Conservation (phyloP, 495 filamentous ascomycete genomes). For the Haplographium delicatum region DNA sequence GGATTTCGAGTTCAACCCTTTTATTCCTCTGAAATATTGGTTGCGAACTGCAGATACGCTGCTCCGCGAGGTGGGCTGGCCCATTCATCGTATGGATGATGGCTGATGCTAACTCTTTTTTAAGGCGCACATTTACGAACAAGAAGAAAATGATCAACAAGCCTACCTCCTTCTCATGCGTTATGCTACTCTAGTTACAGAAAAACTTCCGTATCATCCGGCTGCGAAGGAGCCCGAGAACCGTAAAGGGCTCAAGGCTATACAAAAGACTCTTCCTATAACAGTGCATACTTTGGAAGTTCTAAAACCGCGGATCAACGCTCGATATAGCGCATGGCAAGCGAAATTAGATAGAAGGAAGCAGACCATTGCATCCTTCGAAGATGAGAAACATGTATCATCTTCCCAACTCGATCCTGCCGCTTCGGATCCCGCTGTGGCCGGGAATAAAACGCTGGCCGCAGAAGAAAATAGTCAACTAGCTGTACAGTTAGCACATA, state of each 20-base stretch:
- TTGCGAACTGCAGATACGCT: conserved; percentile 72
- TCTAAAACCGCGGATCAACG: conserved; percentile 62
- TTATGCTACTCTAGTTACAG: conserved; percentile 65
- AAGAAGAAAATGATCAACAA: conserved; percentile 78
- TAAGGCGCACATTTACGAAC: conserved; percentile 73
- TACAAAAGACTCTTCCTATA: conserved; percentile 9
- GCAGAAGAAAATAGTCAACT: conserved; percentile 68
- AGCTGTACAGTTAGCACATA: conserved; percentile 70
- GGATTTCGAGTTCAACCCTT: conserved; percentile 72
- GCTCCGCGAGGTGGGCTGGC: conserved; percentile 60
- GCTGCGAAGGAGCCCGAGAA: conserved; percentile 45
- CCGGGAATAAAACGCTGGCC: conserved; percentile 49
- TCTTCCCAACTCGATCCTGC: conserved; percentile 32
- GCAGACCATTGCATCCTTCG: conserved; percentile 1
- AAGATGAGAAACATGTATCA: conserved; percentile 6
- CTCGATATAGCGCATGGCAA: conserved; percentile 48
- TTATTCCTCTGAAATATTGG: conserved; percentile 74
- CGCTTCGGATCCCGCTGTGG: conserved; percentile 42
- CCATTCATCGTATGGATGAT: background rate
- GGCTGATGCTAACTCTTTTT: conserved; percentile 7
- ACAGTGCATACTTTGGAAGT: conserved; percentile 55
- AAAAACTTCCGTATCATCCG: conserved; percentile 57
- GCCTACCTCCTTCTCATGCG: conserved; percentile 83
- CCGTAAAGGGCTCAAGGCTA: conserved; percentile 14
- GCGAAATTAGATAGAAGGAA: conserved; percentile 33